Evolutionary conservation across 2,329 filamentous ascomycete species (phyloP), one percentile per base, ranked within the genome.

Genomic region (Ceratocystis papillata): DNA sequence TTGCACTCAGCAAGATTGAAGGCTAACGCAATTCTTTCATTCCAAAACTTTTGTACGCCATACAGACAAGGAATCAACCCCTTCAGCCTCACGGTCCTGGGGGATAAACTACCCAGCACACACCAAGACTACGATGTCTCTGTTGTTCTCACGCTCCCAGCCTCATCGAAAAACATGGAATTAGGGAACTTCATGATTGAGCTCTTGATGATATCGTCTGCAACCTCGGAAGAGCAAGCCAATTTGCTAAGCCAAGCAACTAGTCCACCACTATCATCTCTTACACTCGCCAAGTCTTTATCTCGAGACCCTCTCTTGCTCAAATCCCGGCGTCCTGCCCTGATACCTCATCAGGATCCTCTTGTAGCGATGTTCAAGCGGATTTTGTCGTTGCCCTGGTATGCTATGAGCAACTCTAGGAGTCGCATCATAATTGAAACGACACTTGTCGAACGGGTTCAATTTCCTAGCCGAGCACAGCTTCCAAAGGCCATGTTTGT

Each of bases 141-240:
- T 4, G 80, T 97, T 1, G 79, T 84, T 25, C 80, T 99, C 41
- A 81, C 83, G 2, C 79, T 99, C 69, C 94, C 94, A 20, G 85
- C 87, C 50, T 94, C 90, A 1, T 85, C 84, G 0, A 76, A 80
- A 1, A 99, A 99, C 72, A 76, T 88, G 25, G 82, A 82, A 1
- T 82, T 83, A 15, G 94, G 94, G 33, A 97, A 97, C 77, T 97
- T 96, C 79, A 99, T 99, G 94, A 78, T 97, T 20, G 87, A 89
- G 60, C 77, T 96, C 17, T 82, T 65, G 12, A 37, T 64, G 28
- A 7, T 63, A 10, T 57, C 66, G 15, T 57, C 50, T 10, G 25
- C 63, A 15, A 44, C 46, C 8, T 50, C 44, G 2, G 45, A 64
- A 10, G 57, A 28, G 12, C 28, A 37, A 17, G 53, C 46, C 10